Evolutionary conservation across 768 basidiomycete species (phyloP), one percentile per base, ranked within the genome.

Genomic region (Lactifluus piperatus): DNA sequence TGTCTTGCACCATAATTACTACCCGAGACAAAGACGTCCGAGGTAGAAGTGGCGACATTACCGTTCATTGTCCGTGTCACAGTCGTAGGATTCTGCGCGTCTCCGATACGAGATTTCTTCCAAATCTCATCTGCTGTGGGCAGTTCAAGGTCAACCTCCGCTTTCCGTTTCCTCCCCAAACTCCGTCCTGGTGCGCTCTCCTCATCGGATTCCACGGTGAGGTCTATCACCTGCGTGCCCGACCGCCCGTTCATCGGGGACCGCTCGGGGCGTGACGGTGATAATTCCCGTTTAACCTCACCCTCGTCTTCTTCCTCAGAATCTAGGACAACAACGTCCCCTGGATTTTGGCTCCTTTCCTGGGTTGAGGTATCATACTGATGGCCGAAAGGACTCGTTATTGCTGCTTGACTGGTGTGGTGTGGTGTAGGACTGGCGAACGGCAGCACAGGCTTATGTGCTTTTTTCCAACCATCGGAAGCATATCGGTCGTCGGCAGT

Each of bases 401-500:
- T 29, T 18, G 22, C 36, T 10, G 27, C 37, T 32, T 18, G 44
- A 13, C 13, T n/a, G 13, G 51, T 56, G 24, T n/a, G 37, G 24
- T 48, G 7, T 27, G 50, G 44, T 16, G 50, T 34, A 47, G 55
- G 54, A 48, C 60, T 56, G 29, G 30, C 36, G 11, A 27, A 8
- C n/a, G 45, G 74, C 57, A 57, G 62, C 68, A 65, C 62, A n/a
- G 36, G 32, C 29, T 51, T 76, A 69, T 87, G 82, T 0, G 71
- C 64, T 45, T 78, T 77, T 64, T 78, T 81, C 93, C 94, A 97
- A 30, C 71, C 74, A 1, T 74, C 66, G 20, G 91, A 93, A 1
- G 82, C 92, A 67, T 81, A 88, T 71, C 88, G 91, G 74, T 88
- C 80, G 72, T 98, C 93, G 18, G 81, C 74, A 1, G 93, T 93